These are phyloP conservation scores for Pluteus cervinus DNA, from an alignment of 768 basidiomycete genomes.

Conservation along the genomic window DNA sequence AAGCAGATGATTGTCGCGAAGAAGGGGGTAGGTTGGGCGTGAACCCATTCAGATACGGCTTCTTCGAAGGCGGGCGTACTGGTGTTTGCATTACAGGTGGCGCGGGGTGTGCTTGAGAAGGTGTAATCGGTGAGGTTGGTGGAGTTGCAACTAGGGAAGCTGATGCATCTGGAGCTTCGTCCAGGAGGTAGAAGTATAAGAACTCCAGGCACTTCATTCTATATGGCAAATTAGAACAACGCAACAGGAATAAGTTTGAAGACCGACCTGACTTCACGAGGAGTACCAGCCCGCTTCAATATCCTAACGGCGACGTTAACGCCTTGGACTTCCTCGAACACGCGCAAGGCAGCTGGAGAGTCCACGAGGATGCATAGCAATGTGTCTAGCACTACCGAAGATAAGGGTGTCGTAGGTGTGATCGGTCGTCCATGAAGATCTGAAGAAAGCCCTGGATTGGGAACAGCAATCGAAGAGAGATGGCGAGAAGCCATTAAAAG, in stretches of 20 bases:
- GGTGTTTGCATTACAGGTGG: conserved; percentile 22
- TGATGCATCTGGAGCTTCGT: too few relatives aligned
- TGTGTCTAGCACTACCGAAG: conserved; percentile 76
- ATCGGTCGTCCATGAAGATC: conserved; percentile 10
- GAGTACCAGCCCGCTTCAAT: conserved; percentile 78
- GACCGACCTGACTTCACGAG: conserved; percentile 80
- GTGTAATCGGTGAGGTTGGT: conserved; percentile 13
- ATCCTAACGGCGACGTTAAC: conserved; percentile 82
- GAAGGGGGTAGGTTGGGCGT: conserved; percentile 30
- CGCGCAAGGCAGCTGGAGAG: conserved; percentile 63
- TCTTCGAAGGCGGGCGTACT: conserved; percentile 32
- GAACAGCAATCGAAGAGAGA: conserved; percentile 26
- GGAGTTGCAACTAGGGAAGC: too few relatives aligned
- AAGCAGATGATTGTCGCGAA: conserved; percentile 34
- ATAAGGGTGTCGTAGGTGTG: conserved; percentile 32
- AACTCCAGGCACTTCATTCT: conserved; percentile 98
- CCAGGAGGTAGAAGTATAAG: conserved; percentile 89
- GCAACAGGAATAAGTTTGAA: background rate
- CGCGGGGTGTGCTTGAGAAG: conserved; percentile 10
- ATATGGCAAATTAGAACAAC: conserved; percentile 1
- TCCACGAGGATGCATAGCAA: conserved; percentile 88
- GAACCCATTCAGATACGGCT: conserved; percentile 30
- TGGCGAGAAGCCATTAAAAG: conserved; percentile 69
- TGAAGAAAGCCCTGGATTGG: conserved; percentile 13
- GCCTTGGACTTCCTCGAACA: conserved; percentile 73